Conservation (phyloP, 768 basidiomycete species). For the Auriscalpium microsporum region DNA sequence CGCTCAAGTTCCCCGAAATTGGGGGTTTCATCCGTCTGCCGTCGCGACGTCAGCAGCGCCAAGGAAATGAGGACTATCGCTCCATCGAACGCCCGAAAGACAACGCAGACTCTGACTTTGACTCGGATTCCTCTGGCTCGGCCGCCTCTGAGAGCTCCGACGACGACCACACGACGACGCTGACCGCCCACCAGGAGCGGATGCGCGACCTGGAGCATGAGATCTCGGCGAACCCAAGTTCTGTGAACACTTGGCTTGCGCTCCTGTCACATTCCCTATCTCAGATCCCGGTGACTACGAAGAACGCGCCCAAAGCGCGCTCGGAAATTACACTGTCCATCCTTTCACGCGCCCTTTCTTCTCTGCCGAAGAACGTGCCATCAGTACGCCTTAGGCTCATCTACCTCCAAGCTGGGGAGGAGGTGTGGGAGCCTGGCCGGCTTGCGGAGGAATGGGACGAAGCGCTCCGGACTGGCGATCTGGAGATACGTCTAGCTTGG, state of each 20-base stretch:
- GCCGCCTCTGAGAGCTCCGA: conserved; percentile 5
- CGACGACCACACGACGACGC: neutral
- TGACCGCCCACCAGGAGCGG: conserved; percentile 44
- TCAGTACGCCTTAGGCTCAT: conserved; percentile 48
- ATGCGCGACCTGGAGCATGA: conserved; percentile 51
- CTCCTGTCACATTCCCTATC: conserved; percentile 57
- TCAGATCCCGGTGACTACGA: conserved; percentile 51
- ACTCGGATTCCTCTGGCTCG: conserved; percentile 19
- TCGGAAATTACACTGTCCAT: conserved; percentile 66
- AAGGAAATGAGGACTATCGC: conserved; percentile 38
- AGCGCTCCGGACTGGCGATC: conserved; percentile 41
- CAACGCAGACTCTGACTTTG: conserved; percentile 28
- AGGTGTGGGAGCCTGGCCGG: conserved; percentile 55
- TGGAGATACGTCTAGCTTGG: conserved; percentile 72
- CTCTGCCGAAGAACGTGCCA: conserved; percentile 40
- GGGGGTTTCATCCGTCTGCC: conserved; percentile 60
- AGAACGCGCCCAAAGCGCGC: conserved; percentile 59
- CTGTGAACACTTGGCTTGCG: conserved; percentile 51
- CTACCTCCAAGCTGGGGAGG: conserved; percentile 66
- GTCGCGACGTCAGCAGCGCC: conserved; percentile 26
- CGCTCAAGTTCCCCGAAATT: conserved; percentile 48
- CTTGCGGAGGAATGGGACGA: conserved; percentile 61
- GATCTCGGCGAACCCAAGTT: conserved; percentile 42
- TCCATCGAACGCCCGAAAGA: conserved; percentile 33
- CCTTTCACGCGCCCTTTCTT: conserved; percentile 52